Conservation (phyloP, 768 basidiomycete species). For the Cubamyces lactineus region DNA sequence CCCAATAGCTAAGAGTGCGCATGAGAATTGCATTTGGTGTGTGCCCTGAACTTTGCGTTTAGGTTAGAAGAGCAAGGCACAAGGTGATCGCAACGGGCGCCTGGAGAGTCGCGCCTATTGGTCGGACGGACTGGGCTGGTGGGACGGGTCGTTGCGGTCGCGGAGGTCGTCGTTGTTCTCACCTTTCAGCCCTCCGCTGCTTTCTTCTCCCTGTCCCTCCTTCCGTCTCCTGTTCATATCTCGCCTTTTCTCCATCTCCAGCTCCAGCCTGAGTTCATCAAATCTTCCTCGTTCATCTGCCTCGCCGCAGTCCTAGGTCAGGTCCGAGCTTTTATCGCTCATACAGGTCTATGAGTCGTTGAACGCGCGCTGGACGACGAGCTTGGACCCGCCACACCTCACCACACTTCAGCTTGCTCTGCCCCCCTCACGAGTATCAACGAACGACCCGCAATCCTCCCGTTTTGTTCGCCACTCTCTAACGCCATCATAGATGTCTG, state of each 20-base stretch:
- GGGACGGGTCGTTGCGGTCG: slow-evolving; percentile 16
- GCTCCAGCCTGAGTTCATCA: slow-evolving; percentile 1
- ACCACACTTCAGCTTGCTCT: not conserved
- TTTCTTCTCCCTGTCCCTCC: slow-evolving; percentile 2
- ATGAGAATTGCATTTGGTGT: too few species aligned
- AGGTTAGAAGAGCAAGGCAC: slow-evolving; percentile 6
- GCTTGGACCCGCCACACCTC: slow-evolving; percentile 10
- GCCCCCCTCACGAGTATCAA: slow-evolving; percentile 5
- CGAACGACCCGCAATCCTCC: not conserved
- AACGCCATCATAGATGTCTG: slow-evolving; percentile 28
- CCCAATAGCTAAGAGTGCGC: too few species aligned
- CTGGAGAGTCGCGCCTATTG: slow-evolving; percentile 2
- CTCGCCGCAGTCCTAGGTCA: slow-evolving; percentile 13
- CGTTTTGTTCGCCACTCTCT: not conserved
- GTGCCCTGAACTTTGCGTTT: too few species aligned
- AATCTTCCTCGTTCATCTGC: slow-evolving; percentile 6
- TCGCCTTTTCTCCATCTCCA: slow-evolving; percentile 10
- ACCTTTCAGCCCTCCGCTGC: slow-evolving; percentile 4
- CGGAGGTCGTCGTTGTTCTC: slow-evolving; percentile 13
- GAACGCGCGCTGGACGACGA: slow-evolving; percentile 22
- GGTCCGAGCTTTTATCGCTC: slow-evolving; percentile 16
- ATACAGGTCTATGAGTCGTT: slow-evolving; percentile 26
- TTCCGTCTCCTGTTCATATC: slow-evolving; percentile 15
- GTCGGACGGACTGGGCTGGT: not conserved
- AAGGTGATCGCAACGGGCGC: slow-evolving; percentile 15